Conservation (phyloP, 768 basidiomycete genomes). For the Phanerochaete carnosa region DNA sequence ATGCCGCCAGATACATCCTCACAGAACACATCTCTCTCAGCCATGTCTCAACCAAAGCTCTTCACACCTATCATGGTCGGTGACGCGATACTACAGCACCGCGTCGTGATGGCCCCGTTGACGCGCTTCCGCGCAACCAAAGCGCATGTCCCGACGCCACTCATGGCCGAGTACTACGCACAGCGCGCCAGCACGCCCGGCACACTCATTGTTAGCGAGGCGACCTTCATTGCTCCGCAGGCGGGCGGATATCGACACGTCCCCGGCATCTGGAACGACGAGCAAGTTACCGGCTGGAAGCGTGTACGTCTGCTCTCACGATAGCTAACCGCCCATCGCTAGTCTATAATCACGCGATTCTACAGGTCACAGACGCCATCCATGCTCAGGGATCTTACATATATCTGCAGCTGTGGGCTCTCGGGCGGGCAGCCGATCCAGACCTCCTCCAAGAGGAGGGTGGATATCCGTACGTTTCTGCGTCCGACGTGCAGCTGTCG, state of each 20-base stretch:
- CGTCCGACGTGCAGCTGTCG: slow-evolving; percentile 14
- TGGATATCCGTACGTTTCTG: slow-evolving; percentile 28
- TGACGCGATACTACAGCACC: slow-evolving; percentile 38
- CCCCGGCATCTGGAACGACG: too few species aligned
- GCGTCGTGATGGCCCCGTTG: too few species aligned
- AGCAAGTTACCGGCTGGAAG: too few species aligned
- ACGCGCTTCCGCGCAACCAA: slow-evolving; percentile 37
- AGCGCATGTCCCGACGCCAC: slow-evolving; percentile 29
- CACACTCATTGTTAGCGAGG: too few species aligned
- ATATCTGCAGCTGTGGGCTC: too few species aligned
- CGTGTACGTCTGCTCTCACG: slow-evolving; percentile 27
- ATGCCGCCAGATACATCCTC: too few species aligned
- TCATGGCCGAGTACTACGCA: slow-evolving; percentile 48
- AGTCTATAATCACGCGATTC: neutral
- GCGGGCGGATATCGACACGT: too few species aligned
- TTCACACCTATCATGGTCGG: slow-evolving; percentile 49
- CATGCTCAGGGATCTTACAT: slow-evolving; percentile 54
- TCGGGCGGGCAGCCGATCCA: slow-evolving; percentile 28
- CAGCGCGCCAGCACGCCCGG: too few species aligned
- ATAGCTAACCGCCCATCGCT: too few species aligned
- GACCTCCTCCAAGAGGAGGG: slow-evolving; percentile 27
- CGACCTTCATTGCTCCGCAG: too few species aligned
- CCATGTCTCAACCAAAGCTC: slow-evolving; percentile 22
- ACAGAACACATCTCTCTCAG: too few species aligned
- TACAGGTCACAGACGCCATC: slow-evolving; percentile 48